Percentiles rank a stretch among this genome's conserved stretches.
Evolutionary conservation across 495 filamentous ascomycete species (phyloP).

Genomic region (Achaetomiella virescens): DNA sequence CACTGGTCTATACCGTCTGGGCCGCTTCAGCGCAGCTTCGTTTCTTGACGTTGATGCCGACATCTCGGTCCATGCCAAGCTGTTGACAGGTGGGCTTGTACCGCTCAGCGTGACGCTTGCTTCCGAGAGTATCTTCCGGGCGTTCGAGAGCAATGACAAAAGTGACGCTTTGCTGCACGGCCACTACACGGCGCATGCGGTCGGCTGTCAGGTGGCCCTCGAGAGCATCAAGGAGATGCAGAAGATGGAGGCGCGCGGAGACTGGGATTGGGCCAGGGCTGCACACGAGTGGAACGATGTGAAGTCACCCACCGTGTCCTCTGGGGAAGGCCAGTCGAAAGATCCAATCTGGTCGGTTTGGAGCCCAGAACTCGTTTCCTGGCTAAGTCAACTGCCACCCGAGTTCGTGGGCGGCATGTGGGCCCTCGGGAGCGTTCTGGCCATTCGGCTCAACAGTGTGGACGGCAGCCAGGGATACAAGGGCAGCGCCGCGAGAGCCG

Average conservation of each 20-base stretch:
- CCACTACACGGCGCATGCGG: slow-evolving; percentile 73
- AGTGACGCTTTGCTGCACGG: slow-evolving; percentile 69
- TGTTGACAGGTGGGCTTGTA: slow-evolving; percentile 70
- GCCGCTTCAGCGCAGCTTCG: slow-evolving; percentile 55
- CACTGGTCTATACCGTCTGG: slow-evolving; percentile 72
- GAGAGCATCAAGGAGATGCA: slow-evolving; percentile 51
- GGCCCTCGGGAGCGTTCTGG: slow-evolving; percentile 65
- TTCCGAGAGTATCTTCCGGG: slow-evolving; percentile 63
- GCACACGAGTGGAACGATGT: slow-evolving; percentile 23
- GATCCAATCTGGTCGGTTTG: slow-evolving; percentile 60
- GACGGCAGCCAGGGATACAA: slow-evolving; percentile 51
- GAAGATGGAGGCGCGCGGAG: slow-evolving; percentile 45
- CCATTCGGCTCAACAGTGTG: slow-evolving; percentile 50
- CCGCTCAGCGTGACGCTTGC: slow-evolving; percentile 66
- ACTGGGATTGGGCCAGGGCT: slow-evolving; percentile 45
- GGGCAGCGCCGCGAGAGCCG: slow-evolving; percentile 53
- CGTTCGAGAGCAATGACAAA: slow-evolving; percentile 61
- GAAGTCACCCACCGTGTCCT: not conserved
- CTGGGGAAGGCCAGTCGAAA: not conserved
- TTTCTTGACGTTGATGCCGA: slow-evolving; percentile 62
- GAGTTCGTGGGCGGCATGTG: slow-evolving; percentile 60
- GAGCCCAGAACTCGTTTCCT: slow-evolving; percentile 49
- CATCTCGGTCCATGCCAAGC: slow-evolving; percentile 70
- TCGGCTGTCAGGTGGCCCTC: slow-evolving; percentile 66
- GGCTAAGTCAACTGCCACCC: slow-evolving; percentile 26